Percentiles rank a stretch among this genome's conserved stretches.
Evolutionary conservation across 495 filamentous ascomycete genomes (phyloP).

Genomic region (Aspergillus ostianus): DNA sequence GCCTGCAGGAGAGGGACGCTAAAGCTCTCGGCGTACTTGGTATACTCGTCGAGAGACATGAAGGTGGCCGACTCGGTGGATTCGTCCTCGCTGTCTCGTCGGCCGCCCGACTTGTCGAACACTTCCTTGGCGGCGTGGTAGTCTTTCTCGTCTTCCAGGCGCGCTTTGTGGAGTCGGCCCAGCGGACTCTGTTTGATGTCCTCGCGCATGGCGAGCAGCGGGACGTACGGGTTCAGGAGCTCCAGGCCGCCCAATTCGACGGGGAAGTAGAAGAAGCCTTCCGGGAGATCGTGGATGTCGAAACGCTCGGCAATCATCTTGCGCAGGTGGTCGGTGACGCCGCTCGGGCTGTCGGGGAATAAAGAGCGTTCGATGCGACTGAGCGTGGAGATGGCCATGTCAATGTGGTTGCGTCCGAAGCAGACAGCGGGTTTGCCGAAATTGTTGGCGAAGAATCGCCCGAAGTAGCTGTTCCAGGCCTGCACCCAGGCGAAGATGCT

Average conservation of each 20-base stretch:
- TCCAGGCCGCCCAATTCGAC: conserved; percentile 57
- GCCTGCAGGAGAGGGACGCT: conserved; percentile 30
- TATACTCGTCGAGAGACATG: conserved; percentile 55
- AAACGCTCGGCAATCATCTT: conserved; percentile 54
- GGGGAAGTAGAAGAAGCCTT: conserved; percentile 68
- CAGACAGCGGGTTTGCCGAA: conserved; percentile 65
- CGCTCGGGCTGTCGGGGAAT: conserved; percentile 43
- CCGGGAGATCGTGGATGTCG: conserved; percentile 53
- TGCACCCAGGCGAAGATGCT: conserved; percentile 63
- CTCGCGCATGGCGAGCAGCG: conserved; percentile 52
- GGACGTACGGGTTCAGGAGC: conserved; percentile 56
- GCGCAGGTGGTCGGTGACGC: conserved; percentile 58
- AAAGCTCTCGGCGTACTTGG: conserved; percentile 48
- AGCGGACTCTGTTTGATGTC: conserved; percentile 48
- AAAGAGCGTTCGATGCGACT: conserved; percentile 56
- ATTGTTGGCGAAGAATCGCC: conserved; percentile 62
- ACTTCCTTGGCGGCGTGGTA: conserved; percentile 47
- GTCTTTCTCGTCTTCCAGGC: conserved; percentile 37
- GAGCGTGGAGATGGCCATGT: conserved; percentile 60
- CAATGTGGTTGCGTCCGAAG: conserved; percentile 62
- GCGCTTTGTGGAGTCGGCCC: conserved; percentile 42
- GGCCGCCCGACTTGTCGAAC: conserved; percentile 38
- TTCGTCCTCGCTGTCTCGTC: conserved; percentile 23
- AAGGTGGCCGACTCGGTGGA: conserved; percentile 45
- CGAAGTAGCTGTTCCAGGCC: conserved; percentile 65